phyloP scores from a whole-genome alignment of 352 stramenopile genomes.

The Globisporangium solare region DNA sequence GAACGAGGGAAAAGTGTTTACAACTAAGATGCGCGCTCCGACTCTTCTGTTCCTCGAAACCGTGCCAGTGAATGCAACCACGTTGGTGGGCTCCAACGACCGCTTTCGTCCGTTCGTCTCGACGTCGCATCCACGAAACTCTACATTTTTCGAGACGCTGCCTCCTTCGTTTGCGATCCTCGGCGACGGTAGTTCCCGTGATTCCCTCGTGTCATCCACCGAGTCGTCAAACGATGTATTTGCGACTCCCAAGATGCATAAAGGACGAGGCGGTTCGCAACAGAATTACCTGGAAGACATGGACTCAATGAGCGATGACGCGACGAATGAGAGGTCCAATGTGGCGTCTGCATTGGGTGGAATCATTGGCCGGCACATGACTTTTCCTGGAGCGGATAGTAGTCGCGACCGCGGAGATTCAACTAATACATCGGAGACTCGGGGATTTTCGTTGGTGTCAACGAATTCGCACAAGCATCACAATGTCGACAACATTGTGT shows the following conservation, averaged over 20 bases:
- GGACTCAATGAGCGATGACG: not conserved
- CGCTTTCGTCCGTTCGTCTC: conserved; percentile 50
- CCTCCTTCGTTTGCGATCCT: not conserved
- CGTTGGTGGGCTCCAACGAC: conserved; percentile 25
- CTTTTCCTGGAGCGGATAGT: conserved; percentile 8
- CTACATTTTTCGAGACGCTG: conserved; percentile 60
- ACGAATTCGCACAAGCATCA: conserved; percentile 19
- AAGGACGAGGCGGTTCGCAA: conserved; percentile 16
- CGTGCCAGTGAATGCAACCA: conserved; percentile 47
- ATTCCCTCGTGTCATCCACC: conserved; percentile 25
- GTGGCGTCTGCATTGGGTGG: not conserved
- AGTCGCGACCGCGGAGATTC: conserved; percentile 5
- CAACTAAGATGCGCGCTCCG: conserved; percentile 79
- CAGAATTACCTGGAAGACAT: conserved; percentile 13
- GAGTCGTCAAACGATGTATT: conserved; percentile 21
- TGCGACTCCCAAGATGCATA: conserved; percentile 11
- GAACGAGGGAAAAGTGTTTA: conserved; percentile 78
- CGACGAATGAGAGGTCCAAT: not conserved
- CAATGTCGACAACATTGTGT: conserved; percentile 64
- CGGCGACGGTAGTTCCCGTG: conserved; percentile 15
- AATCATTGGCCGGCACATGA: conserved; percentile 22
- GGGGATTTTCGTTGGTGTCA: conserved; percentile 14
- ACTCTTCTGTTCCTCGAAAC: conserved; percentile 77
- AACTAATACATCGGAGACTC: not conserved
- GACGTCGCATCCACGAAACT: conserved; percentile 43